Base-by-base conservation (phyloP, 1,284 basidiomycete genomes). In the Tylopilus sp. region DNA sequence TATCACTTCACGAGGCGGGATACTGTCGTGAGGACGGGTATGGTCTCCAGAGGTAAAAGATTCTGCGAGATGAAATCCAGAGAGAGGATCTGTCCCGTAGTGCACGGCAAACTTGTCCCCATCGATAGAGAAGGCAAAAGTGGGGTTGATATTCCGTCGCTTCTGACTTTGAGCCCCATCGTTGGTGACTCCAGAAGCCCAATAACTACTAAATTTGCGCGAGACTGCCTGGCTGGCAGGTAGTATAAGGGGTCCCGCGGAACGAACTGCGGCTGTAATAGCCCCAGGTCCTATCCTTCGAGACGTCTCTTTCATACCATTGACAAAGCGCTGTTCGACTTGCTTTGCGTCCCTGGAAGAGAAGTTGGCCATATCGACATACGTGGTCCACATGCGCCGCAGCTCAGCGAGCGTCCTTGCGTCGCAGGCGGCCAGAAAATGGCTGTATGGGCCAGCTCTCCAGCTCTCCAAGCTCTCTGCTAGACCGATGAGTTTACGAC, bases 71-170 rank as follows among this genome's bases (percentile, higher is more conserved):
- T 82, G 79, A 57, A 83, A 84, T 1, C 72, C 61, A 0, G 61
- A 33, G 2, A 81, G 53, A 1, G 82, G 80, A 58, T 76, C 68
- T 0, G 76, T 77, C 2, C 68, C 75, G 50, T 80, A 79, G 52
- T 83, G 79, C 0, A 80, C 68, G n/a, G 71, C 59, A 55, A 76
- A 80, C 10, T 64, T 71, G 48, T 76, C 72, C 3, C 79, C 78
- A 1, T 66, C 61, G 8, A 68, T 59, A 3, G 76, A 75, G 60
- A 77, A 80, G 0, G 70, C 70, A 48, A 80, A 81, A 0, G 74
- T 77, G 3, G 82, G 78, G 49, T 83, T 83, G 31, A 74, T 53
- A 5, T 63, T 37, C 3, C 72, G 68, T 2, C 58, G 51, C 1
- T 59, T 46, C 26, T 20, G 48, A 6, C 37, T 17, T 15, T 66